A percentile compares a stretch with the other conserved stretches of the same genome.
Evolutionary conservation across 2,329 filamentous ascomycete species (phyloP).

Genomic region (Aspergillus eucalypticola): DNA sequence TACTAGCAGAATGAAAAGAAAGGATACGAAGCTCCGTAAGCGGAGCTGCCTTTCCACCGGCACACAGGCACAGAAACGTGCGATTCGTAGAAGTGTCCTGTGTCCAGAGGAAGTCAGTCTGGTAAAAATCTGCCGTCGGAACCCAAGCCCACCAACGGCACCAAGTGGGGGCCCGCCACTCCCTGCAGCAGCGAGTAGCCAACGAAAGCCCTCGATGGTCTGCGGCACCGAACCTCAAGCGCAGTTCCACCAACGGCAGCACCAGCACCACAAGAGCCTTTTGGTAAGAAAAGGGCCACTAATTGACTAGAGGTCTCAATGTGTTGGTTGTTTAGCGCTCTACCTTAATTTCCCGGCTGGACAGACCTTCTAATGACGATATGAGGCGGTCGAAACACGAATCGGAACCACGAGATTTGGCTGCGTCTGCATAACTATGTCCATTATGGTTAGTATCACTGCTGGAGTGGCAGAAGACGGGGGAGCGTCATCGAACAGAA

Average conservation of each 20-base stretch:
- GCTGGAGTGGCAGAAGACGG: slow-evolving; percentile 3
- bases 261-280: slow-evolving; percentile 8
- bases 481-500: slow-evolving; percentile 1
- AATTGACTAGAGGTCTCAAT: neutral
- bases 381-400: neutral
- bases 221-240: slow-evolving; percentile 3
- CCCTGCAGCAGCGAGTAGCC: slow-evolving; percentile 12
- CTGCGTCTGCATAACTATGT: neutral
- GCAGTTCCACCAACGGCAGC: neutral
- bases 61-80: neutral
- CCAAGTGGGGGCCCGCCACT: slow-evolving; percentile 16
- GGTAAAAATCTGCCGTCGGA: slow-evolving; percentile 16
- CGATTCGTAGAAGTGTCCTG: neutral
- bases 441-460: slow-evolving; percentile 6
- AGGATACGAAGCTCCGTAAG: slow-evolving; percentile 2
- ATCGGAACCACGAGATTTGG: slow-evolving; percentile 2
- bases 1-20: neutral
- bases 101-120: neutral
- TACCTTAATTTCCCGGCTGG: neutral
- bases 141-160: slow-evolving; percentile 7
- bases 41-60: neutral
- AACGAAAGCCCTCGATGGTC: slow-evolving; percentile 6
- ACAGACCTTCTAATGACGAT: slow-evolving; percentile 13
- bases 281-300: neutral
- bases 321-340: slow-evolving; percentile 4